Evolutionary conservation across 495 filamentous ascomycete genomes (phyloP), one percentile per base, ranked within the genome.

Genomic region (Aspergillus sparsus): DNA sequence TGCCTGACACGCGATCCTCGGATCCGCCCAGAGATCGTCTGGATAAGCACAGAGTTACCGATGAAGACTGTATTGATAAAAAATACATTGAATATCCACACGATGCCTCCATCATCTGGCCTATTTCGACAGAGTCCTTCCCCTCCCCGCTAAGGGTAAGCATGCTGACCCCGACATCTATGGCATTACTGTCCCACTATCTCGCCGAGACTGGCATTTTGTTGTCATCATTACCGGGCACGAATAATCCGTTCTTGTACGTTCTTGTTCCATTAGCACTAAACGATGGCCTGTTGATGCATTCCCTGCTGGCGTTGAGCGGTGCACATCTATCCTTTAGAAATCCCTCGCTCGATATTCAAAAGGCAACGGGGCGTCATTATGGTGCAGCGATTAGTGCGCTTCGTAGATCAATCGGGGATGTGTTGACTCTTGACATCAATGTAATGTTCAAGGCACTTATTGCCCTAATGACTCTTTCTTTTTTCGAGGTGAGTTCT

Each of bases 201-300:
- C 2, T 55, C 35, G n/a, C 6, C 7, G 27, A 45, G 6, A 55
- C 41, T 12, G 53, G 15, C 7, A 37, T 39, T 27, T 27, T 31
- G 41, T 33, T 55, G 37, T 37, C 53, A 31, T 18, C 53, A 34
- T 15, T 41, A 27, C 37, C 53, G 6, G 37, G 13, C 27, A 46
- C 10, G 41, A 54, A 54, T 6, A 54, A 31, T 37, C 53, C 53
- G 1, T 55, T 18, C 5, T 8, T 55, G 12, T 55, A 36, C 1
- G 11, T 37, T 37, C 15, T 55, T 42, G 31, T 57, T 12, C 55
- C 55, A 8, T 8, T 57, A 32, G 55, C 55, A 6, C 15, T 35
- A 27, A 49, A 21, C 31, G 55, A 57, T n/a, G 55, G 49, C 18
- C 55, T 57, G 1, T 44, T 57, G 33, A 57, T 57, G 55, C 44